Evolutionary conservation across 75 land plant species (phyloP).

Genomic region (Cupressus sempervirens): DNA sequence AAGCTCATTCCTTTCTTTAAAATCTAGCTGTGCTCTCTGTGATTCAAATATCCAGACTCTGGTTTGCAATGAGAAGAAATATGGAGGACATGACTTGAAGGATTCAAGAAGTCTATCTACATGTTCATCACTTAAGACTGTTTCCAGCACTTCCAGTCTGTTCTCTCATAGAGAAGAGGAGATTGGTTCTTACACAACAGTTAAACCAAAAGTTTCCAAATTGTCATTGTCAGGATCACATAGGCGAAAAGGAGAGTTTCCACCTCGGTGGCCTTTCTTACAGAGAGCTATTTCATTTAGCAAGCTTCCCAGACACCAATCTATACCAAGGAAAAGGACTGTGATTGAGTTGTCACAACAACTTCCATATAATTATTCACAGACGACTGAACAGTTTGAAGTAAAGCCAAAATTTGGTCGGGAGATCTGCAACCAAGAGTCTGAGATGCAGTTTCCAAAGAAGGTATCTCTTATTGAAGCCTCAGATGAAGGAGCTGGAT

Average conservation of each 20-base stretch:
- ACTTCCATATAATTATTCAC: conserved; percentile 45
- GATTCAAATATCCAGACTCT: not conserved
- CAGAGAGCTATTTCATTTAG: conserved; percentile 26
- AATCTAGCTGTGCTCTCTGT: conserved; percentile 1
- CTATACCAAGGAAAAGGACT: conserved; percentile 32
- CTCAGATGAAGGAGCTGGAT: not conserved
- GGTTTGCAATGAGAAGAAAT: conserved; percentile 1
- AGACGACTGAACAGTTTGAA: conserved; percentile 2
- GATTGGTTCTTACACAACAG: not conserved
- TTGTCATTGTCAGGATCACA: not conserved
- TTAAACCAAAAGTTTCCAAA: not conserved
- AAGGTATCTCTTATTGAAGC: not conserved
- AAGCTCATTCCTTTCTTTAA: not conserved
- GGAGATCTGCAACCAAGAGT: not conserved
- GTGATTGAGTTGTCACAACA: conserved; percentile 80
- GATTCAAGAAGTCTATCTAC: conserved; percentile 1
- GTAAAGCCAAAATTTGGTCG: not conserved
- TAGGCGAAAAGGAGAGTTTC: conserved; percentile 4
- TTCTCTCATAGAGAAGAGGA: not conserved
- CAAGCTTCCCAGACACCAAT: conserved; percentile 11
- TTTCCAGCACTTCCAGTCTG: not conserved
- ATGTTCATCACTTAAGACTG: not conserved
- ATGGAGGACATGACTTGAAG: not conserved
- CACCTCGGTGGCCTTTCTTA: conserved; percentile 59
- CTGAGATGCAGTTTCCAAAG: not conserved